A percentile compares a stretch with the other conserved stretches of the same genome.
These are phyloP conservation scores for Cucurbita ficifolia DNA, from an alignment of 306 rosid species.

Conservation along the genomic window DNA sequence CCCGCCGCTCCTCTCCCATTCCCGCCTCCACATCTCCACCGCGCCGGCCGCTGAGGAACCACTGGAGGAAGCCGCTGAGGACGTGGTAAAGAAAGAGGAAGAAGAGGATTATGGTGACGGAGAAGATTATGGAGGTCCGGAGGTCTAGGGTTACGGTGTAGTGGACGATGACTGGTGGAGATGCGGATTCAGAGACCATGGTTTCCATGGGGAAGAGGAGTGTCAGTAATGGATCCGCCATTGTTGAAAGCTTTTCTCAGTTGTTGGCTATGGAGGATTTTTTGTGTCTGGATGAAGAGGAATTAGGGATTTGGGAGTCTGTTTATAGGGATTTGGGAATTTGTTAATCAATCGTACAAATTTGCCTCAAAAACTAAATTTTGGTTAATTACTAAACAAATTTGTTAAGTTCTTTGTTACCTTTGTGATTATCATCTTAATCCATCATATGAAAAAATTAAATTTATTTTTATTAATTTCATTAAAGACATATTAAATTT, in stretches of 20 bases:
- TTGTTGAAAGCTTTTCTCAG: background rate
- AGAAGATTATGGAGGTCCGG: constrained; percentile 12
- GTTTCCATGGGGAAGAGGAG: constrained; percentile 1
- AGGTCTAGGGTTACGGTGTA: constrained; percentile 14
- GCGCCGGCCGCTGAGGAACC: constrained; percentile 10
- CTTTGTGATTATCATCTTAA: background rate
- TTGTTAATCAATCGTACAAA: background rate
- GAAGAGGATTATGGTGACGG: constrained; percentile 13
- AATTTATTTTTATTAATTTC: too few species aligned
- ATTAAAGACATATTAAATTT: too few species aligned
- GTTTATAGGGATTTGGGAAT: background rate
- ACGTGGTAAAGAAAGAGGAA: constrained; percentile 15
- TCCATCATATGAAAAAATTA: background rate
- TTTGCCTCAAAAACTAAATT: background rate
- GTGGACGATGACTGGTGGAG: background rate
- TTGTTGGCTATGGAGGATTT: background rate
- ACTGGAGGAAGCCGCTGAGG: constrained; percentile 7
- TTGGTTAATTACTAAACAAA: background rate
- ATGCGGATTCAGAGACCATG: background rate
- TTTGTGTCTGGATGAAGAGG: background rate
- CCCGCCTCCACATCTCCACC: background rate
- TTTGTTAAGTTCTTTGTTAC: background rate
- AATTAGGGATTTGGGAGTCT: background rate
- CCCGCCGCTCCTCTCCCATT: constrained; percentile 15
- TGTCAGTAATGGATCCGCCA: constrained; percentile 2